Base-by-base conservation (phyloP, 2,329 filamentous ascomycete genomes). In the Sporothrix mexicana region DNA sequence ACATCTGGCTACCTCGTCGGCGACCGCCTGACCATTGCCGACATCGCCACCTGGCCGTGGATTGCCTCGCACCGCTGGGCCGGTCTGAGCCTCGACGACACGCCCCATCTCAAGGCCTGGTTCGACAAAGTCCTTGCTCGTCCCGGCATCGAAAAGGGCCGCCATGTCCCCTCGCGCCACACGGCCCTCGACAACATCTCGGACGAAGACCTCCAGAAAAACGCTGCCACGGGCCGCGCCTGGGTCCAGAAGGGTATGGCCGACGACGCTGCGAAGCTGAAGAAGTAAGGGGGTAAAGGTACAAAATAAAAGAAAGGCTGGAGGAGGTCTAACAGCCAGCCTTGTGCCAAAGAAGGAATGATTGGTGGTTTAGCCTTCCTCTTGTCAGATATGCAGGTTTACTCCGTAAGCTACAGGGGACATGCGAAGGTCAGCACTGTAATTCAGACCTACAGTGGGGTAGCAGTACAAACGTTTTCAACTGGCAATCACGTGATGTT, bases 41-140 rank as follows among this genome's bases (percentile, higher is more conserved):
- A 97, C 80, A 92, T 97, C 74, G 85, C 93, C 57, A 88, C 89
- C 80, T 94, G 91, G 88, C 93, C 93, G 36, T 97, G 94, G 93
- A 86, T 95, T 4, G 85, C 89, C 4, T 70, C 80, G 15, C 80
- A 83, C 49, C 80, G 86, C 30, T 92, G 88, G 88, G 85, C 88
- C 0, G 91, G 91, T 17, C 79, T 94, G 59, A 88, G 94, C 69
- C 88, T 95, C 71, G 84, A 90, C 0, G 90, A 94, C 74, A 97
- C 95, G 81, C 93, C 93, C 2, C 80, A 88, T 67, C 80, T 97
- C 74, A 89, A 93, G 78, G 89, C 89, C 51, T 97, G 94, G 94
- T 86, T 95, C 74, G 88, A 92, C 77, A 86, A 85, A 74, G 87
- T 97, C 82, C 84, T 90, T 17, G 85, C 88, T 75, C 87, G 93